These are phyloP conservation scores for Akanthomyces muscarius DNA, from an alignment of 2,329 filamentous ascomycete genomes.

Conservation along the genomic window DNA sequence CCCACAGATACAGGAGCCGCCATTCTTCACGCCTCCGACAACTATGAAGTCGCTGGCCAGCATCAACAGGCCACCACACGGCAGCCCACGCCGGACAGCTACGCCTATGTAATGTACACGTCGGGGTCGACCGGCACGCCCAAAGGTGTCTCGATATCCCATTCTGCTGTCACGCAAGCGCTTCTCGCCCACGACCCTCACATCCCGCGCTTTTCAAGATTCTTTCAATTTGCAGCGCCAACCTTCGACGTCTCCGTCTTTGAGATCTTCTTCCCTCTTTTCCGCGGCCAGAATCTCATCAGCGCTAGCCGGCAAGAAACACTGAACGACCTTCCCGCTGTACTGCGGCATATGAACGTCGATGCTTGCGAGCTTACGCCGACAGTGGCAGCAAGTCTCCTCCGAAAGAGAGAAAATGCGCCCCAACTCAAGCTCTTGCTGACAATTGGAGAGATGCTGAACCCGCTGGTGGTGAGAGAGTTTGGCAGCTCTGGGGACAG, in stretches of 20 bases:
- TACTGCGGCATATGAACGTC: slow-evolving; percentile 61
- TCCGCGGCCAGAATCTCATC: slow-evolving; percentile 68
- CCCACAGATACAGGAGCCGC: slow-evolving; percentile 30
- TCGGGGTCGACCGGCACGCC: slow-evolving; percentile 85
- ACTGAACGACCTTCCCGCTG: slow-evolving; percentile 68
- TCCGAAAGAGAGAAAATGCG: slow-evolving; percentile 63
- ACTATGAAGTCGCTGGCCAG: not conserved
- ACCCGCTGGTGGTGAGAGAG: slow-evolving; percentile 67
- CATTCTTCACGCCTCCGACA: slow-evolving; percentile 36
- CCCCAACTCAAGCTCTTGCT: slow-evolving; percentile 68
- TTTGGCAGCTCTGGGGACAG: slow-evolving; percentile 60
- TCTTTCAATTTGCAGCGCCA: slow-evolving; percentile 86
- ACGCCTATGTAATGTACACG: slow-evolving; percentile 92
- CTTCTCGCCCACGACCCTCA: slow-evolving; percentile 75
- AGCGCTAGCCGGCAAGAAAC: slow-evolving; percentile 65
- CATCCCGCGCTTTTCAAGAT: slow-evolving; percentile 71
- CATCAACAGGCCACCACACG: slow-evolving; percentile 4
- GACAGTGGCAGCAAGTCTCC: slow-evolving; percentile 74
- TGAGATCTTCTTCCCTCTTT: slow-evolving; percentile 86
- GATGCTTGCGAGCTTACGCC: slow-evolving; percentile 89
- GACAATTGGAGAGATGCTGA: slow-evolving; percentile 93
- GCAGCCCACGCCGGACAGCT: slow-evolving; percentile 32
- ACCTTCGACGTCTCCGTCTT: slow-evolving; percentile 95
- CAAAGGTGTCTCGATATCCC: slow-evolving; percentile 81
- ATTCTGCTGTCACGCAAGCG: slow-evolving; percentile 75